These are phyloP conservation scores for Nothophytophthora sp. DNA, from an alignment of 352 stramenopile genomes.

Conservation along the genomic window DNA sequence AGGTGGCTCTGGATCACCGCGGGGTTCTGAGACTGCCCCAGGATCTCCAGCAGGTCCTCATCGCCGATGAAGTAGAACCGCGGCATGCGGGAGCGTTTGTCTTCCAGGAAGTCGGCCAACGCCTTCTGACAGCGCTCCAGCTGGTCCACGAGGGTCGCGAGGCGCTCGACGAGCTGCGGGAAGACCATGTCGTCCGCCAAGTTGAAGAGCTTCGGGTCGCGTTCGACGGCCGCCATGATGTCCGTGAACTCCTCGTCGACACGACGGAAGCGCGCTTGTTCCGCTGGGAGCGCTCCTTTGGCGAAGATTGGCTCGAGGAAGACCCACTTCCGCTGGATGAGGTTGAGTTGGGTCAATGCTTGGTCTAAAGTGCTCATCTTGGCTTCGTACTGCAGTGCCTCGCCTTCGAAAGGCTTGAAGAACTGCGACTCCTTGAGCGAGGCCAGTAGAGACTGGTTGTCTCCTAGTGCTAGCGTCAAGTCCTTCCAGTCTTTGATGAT, in stretches of 20 bases:
- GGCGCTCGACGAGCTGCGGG: slow-evolving; percentile 76
- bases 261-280: slow-evolving; percentile 89
- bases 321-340: slow-evolving; percentile 96
- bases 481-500: slow-evolving; percentile 98
- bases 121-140: slow-evolving; percentile 95
- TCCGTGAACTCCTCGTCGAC: slow-evolving; percentile 95
- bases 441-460: slow-evolving; percentile 95
- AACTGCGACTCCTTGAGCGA: slow-evolving; percentile 96
- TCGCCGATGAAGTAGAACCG: slow-evolving; percentile 98
- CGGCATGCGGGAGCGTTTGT: slow-evolving; percentile 93
- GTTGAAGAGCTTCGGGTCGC: slow-evolving; percentile 92
- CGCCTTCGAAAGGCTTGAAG: slow-evolving; percentile 94
- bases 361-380: slow-evolving; percentile 90
- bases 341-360: slow-evolving; percentile 82
- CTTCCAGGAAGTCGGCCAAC: slow-evolving; percentile 93
- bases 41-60: slow-evolving; percentile 95
- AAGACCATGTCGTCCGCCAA: slow-evolving; percentile 92
- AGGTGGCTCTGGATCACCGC: slow-evolving; percentile 94
- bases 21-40: slow-evolving; percentile 93
- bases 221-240: slow-evolving; percentile 91
- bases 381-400: slow-evolving; percentile 89
- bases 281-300: slow-evolving; percentile 91
- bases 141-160: slow-evolving; percentile 91
- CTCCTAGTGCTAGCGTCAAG: slow-evolving; percentile 91
- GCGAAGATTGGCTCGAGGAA: slow-evolving; percentile 97